These are phyloP conservation scores for Voacanga thouarsii DNA, from an alignment of 257 asterid species.

Conservation along the genomic window DNA sequence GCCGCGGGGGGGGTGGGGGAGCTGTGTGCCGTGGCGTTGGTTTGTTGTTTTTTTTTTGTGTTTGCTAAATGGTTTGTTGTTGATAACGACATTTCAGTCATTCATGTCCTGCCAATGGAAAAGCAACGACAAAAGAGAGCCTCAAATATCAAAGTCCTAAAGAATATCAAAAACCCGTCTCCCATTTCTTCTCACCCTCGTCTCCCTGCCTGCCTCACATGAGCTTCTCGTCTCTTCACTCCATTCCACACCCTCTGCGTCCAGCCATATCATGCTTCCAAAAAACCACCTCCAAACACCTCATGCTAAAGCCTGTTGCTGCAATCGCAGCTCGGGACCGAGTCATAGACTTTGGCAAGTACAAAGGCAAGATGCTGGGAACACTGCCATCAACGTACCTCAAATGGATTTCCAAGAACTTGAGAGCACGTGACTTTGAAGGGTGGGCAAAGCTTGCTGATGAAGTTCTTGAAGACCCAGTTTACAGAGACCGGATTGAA, in stretches of 20 bases:
- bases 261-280: conserved; percentile 12
- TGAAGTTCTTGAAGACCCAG: conserved; percentile 63
- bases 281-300: not conserved
- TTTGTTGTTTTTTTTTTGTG: too few relatives aligned
- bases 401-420: conserved; percentile 70
- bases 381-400: conserved; percentile 73
- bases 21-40: too few relatives aligned
- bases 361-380: conserved; percentile 78
- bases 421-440: conserved; percentile 62
- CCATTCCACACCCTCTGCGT: not conserved
- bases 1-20: too few relatives aligned
- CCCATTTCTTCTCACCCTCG: not conserved
- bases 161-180: too few relatives aligned
- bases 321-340: conserved; percentile 59
- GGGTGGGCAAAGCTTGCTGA: conserved; percentile 86
- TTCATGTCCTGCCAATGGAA: too few relatives aligned
- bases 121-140: too few relatives aligned
- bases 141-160: not conserved
- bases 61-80: too few relatives aligned
- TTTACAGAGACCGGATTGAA: conserved; percentile 72
- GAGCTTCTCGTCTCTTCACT: conserved; percentile 7
- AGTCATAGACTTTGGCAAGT: conserved; percentile 64
- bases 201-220: not conserved
- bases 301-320: not conserved
- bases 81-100: too few relatives aligned